phyloP scores from a whole-genome alignment of 129 eudicot species.

The Flaveria bidentis region DNA sequence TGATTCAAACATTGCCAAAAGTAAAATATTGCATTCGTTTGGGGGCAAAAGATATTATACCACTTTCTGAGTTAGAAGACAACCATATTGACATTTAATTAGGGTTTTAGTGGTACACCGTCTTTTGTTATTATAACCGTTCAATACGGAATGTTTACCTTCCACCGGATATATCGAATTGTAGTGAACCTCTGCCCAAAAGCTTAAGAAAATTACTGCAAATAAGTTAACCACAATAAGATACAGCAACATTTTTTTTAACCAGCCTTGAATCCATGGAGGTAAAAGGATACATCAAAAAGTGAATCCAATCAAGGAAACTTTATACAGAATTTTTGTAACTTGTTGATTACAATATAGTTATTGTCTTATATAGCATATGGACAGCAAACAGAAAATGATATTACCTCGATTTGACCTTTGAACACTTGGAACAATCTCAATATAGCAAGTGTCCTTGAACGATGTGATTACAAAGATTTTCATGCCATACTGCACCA shows the following conservation, averaged over 20 bases:
- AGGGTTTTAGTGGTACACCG: not conserved
- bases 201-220: slow-evolving; percentile 86
- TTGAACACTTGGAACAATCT: slow-evolving; percentile 74
- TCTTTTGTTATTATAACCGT: not conserved
- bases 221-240: slow-evolving; percentile 19
- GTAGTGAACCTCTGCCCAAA: slow-evolving; percentile 99
- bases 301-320: not conserved
- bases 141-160: slow-evolving; percentile 44
- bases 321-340: not conserved
- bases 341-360: not conserved
- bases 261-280: slow-evolving; percentile 8
- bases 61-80: too few species aligned
- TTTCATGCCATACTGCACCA: slow-evolving; percentile 83
- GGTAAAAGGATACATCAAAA: slow-evolving; percentile 9
- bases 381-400: not conserved
- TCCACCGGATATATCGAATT: slow-evolving; percentile 90
- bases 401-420: slow-evolving; percentile 78
- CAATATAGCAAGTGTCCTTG: slow-evolving; percentile 89
- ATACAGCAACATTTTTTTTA: not conserved
- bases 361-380: not conserved
- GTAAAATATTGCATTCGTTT: not conserved
- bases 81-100: not conserved
- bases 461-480: slow-evolving; percentile 86
- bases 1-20: not conserved
- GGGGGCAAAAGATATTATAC: too few species aligned